phyloP scores from a whole-genome alignment of 2,329 filamentous ascomycete genomes.

The Dactylellina parvicollis region DNA sequence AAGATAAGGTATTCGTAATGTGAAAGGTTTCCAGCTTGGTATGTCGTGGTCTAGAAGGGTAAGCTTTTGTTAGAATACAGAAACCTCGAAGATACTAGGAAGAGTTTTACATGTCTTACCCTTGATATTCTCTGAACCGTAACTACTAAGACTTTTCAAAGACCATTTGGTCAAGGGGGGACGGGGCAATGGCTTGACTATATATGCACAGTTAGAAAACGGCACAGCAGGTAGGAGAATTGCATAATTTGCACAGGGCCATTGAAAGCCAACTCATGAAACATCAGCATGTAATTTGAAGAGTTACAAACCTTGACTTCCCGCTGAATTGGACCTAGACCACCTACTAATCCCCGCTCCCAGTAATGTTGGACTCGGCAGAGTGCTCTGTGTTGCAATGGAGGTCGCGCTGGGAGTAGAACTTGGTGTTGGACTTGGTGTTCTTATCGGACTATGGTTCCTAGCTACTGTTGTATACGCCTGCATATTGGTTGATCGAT shows the following conservation, averaged over 20 bases:
- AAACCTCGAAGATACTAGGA: not conserved
- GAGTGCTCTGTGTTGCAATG: not conserved
- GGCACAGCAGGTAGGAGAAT: not conserved
- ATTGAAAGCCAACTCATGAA: slow-evolving; percentile 18
- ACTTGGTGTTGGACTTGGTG: slow-evolving; percentile 15
- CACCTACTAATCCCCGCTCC: slow-evolving; percentile 9
- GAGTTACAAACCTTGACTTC: slow-evolving; percentile 31
- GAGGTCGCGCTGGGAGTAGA: not conserved
- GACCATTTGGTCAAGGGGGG: slow-evolving; percentile 43
- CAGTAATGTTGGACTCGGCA: not conserved
- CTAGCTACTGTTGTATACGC: slow-evolving; percentile 1
- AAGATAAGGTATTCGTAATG: slow-evolving; percentile 45
- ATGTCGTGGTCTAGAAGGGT: slow-evolving; percentile 19
- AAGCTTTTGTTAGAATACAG: no score
- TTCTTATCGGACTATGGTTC: slow-evolving; percentile 3
- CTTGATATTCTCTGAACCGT: slow-evolving; percentile 30
- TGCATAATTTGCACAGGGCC: not conserved
- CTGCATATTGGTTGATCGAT: slow-evolving; percentile 16
- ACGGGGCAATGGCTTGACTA: slow-evolving; percentile 46
- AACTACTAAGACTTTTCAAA: slow-evolving; percentile 36
- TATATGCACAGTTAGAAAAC: slow-evolving; percentile 26
- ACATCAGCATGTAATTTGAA: not conserved
- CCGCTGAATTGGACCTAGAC: slow-evolving; percentile 12
- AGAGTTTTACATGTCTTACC: slow-evolving; percentile 3
- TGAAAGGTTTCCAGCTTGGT: slow-evolving; percentile 52